phyloP scores from a whole-genome alignment of 257 asterid genomes.

The Jacaranda mimosifolia region DNA sequence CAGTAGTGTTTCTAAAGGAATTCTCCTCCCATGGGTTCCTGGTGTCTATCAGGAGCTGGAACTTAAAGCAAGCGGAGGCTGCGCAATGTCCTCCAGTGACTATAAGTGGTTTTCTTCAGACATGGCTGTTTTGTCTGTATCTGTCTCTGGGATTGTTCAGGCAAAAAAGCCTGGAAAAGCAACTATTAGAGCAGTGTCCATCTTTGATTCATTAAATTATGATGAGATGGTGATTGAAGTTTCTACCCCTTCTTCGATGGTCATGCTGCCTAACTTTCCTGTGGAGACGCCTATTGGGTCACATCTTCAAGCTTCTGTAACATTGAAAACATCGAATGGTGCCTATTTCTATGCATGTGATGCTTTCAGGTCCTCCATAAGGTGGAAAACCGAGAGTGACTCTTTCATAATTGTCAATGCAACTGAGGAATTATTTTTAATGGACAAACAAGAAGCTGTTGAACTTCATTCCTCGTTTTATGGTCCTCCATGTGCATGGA shows the following conservation, averaged over 20 bases:
- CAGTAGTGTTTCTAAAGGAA: slow-evolving; percentile 42
- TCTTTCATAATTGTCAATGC: slow-evolving; percentile 67
- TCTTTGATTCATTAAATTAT: slow-evolving; percentile 76
- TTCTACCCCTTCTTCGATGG: slow-evolving; percentile 73
- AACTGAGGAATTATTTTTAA: slow-evolving; percentile 42
- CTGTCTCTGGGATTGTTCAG: slow-evolving; percentile 82
- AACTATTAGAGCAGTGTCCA: slow-evolving; percentile 74
- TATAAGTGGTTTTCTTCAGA: slow-evolving; percentile 91
- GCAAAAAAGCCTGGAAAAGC: slow-evolving; percentile 87
- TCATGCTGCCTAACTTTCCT: slow-evolving; percentile 76
- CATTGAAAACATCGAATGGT: slow-evolving; percentile 73
- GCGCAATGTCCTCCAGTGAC: slow-evolving; percentile 83
- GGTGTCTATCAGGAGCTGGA: slow-evolving; percentile 88
- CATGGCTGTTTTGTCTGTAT: slow-evolving; percentile 72
- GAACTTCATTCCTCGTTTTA: slow-evolving; percentile 38
- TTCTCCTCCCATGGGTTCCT: slow-evolving; percentile 87
- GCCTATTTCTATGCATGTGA: slow-evolving; percentile 74
- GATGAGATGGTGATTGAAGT: slow-evolving; percentile 81
- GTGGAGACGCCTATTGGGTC: slow-evolving; percentile 82
- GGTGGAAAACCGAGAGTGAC: slow-evolving; percentile 80
- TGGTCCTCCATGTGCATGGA: slow-evolving; percentile 87
- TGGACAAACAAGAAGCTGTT: slow-evolving; percentile 50
- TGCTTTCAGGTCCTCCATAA: slow-evolving; percentile 72
- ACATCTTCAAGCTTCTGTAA: slow-evolving; percentile 72
- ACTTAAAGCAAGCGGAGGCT: slow-evolving; percentile 85